Evolutionary conservation across 148 eudicot genomes (phyloP), one percentile per base, ranked within the genome.

Genomic region (Nyssa sinensis): DNA sequence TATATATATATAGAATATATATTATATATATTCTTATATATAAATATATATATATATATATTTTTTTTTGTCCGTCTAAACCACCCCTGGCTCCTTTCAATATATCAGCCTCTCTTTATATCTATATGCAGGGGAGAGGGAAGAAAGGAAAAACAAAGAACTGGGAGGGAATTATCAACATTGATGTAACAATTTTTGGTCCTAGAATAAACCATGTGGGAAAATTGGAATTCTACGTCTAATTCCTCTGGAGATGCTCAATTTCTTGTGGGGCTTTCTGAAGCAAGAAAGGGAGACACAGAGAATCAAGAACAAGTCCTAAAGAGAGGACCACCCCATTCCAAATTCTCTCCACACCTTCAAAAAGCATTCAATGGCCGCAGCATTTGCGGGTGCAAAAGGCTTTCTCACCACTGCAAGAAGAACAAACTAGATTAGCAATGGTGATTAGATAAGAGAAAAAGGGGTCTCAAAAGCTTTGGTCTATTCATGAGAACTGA

Each of bases 301-400:
- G 23, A 39, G 24, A 32, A 51, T 44, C 62, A 62, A 61, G 62
- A 63, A 31, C 24, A 31, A 23, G 51, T 69, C 49, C 72, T 49
- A 35, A 62, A 55, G n/a, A 64, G n/a, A n/a, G n/a, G 62, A 58
- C 31, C 12, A 29, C 29, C 57, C 67, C 16, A 28, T 32, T 72
- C 41, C 35, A 60, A 81, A 74, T 80, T 80, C 81, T n/a, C n/a
- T 80, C 74, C 79, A 71, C 74, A 74, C 73, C 86, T 75, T 93
- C 95, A 33, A 78, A 87, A 66, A 90, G 79, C 92, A 93, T 93
- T 78, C 80, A 93, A 81, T 90, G 84, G 78, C 84, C 67, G 14
- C 98, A 84, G 86, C 98, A 90, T 75, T 93, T 97, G 37, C 79
- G 76, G 82, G 92, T 93, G 78, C 98, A 91, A 81, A 93, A 93